Conservation (phyloP, 1,284 basidiomycete genomes). For the Microstroma glucosiphilum region DNA sequence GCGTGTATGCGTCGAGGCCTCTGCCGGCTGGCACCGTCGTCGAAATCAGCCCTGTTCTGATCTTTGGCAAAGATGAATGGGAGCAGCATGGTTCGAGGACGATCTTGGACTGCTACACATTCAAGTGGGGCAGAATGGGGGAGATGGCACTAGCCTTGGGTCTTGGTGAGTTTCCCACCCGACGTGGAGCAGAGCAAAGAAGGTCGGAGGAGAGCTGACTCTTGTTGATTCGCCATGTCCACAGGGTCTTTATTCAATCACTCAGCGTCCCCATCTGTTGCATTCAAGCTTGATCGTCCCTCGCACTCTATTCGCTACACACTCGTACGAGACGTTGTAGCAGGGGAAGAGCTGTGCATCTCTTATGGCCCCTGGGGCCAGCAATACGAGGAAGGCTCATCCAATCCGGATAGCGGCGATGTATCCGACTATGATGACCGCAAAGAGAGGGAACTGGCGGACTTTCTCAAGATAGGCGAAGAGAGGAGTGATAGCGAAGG, state of each 20-base stretch:
- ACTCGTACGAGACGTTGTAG: conserved; percentile 57
- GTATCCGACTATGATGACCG: conserved; percentile 9
- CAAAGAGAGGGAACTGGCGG: neutral
- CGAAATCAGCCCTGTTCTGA: conserved; percentile 78
- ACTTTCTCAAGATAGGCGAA: neutral
- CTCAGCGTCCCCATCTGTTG: conserved; percentile 61
- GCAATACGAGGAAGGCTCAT: conserved; percentile 4
- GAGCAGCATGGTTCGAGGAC: conserved; percentile 55
- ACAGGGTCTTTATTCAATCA: conserved; percentile 76
- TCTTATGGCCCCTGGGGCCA: conserved; percentile 59
- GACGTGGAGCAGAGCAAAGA: neutral
- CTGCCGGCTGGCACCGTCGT: conserved; percentile 59
- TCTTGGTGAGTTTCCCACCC: conserved; percentile 60
- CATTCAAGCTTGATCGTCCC: conserved; percentile 56
- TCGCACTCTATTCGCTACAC: conserved; percentile 65
- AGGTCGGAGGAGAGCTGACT: neutral
- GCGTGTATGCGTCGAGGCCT: conserved; percentile 26
- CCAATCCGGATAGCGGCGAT: neutral
- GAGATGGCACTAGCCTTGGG: conserved; percentile 79
- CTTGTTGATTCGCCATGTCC: neutral
- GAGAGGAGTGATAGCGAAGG: neutral
- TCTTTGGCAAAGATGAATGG: conserved; percentile 62
- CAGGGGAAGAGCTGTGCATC: conserved; percentile 71
- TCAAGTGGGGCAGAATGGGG: conserved; percentile 61
- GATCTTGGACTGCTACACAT: conserved; percentile 74